phyloP scores from a whole-genome alignment of 768 basidiomycete species.

The Phanerochaete carnosa region DNA sequence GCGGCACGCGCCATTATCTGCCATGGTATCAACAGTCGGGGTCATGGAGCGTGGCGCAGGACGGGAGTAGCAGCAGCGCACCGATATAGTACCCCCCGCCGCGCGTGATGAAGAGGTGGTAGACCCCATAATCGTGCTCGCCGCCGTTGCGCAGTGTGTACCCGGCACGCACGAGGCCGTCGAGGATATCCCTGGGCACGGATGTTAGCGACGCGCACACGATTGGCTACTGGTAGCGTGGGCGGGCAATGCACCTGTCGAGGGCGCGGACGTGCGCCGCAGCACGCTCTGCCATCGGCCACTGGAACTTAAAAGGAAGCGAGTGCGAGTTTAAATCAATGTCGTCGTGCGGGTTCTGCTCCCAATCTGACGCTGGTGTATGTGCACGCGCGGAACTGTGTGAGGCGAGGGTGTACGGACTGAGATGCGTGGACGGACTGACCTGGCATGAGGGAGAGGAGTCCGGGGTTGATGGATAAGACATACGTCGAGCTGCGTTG shows the following conservation, averaged over 20 bases:
- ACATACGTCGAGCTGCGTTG: constrained; percentile 55
- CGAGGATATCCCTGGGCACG: constrained; percentile 37
- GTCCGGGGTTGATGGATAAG: constrained; percentile 36
- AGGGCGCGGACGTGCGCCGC: constrained; percentile 26
- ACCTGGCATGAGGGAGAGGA: constrained; percentile 29
- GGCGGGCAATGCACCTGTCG: background rate
- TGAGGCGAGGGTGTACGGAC: background rate
- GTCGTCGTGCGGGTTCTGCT: constrained; percentile 44
- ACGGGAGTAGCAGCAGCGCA: constrained; percentile 30
- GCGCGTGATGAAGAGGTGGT: constrained; percentile 34
- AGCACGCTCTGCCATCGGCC: constrained; percentile 25
- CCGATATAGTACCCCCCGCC: constrained; percentile 40
- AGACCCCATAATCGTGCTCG: constrained; percentile 46
- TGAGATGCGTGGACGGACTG: constrained; percentile 2
- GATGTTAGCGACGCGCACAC: too few species aligned
- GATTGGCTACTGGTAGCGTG: too few species aligned
- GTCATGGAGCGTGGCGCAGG: constrained; percentile 14
- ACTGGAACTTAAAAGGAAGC: constrained; percentile 28
- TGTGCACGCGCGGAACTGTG: too few species aligned
- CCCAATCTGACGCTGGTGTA: constrained; percentile 37
- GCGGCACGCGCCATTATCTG: constrained; percentile 35
- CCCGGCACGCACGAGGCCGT: constrained; percentile 53
- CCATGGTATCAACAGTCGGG: background rate
- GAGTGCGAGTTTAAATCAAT: constrained; percentile 51
- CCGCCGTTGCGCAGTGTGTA: constrained; percentile 55